Percentiles rank a stretch among this genome's conserved stretches.
phyloP scores from a whole-genome alignment of 768 basidiomycete species.

The Hygrophorus pudorinus region DNA sequence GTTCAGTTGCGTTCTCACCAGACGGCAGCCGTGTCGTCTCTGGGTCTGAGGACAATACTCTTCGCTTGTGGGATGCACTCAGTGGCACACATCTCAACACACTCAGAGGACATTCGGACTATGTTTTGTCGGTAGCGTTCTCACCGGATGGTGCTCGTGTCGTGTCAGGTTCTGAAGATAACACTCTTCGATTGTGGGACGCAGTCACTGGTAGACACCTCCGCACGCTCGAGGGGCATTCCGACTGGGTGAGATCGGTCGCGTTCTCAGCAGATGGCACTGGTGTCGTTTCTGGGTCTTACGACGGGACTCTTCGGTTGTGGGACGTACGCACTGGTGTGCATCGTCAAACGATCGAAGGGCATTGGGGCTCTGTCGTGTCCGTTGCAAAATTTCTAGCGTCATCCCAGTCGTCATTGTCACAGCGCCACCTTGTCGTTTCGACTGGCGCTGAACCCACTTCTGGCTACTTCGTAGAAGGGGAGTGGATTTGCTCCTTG shows the following conservation, averaged over 20 bases:
- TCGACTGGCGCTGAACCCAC: neutral
- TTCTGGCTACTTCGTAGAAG: neutral
- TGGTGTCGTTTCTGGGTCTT: neutral
- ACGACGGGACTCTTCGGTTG: neutral
- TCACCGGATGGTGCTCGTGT: constrained; percentile 1
- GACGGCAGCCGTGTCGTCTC: too few species aligned
- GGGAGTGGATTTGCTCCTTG: neutral
- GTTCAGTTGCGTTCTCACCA: too few species aligned
- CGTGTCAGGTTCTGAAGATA: constrained; percentile 8
- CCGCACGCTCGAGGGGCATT: constrained; percentile 1
- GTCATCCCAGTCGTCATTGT: neutral
- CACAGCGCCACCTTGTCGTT: neutral
- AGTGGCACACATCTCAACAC: neutral
- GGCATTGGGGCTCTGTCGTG: neutral
- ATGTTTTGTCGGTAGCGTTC: neutral
- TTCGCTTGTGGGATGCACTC: too few species aligned
- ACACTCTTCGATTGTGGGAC: constrained; percentile 8
- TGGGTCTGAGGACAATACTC: too few species aligned
- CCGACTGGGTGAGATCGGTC: neutral
- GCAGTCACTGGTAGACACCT: neutral
- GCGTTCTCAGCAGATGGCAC: constrained; percentile 4
- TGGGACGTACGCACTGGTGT: neutral
- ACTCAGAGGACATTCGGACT: neutral
- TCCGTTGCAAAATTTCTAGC: neutral
- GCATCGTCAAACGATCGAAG: neutral